Conservation (phyloP, 2,329 filamentous ascomycete genomes). For the Cyclaneusma minus region DNA sequence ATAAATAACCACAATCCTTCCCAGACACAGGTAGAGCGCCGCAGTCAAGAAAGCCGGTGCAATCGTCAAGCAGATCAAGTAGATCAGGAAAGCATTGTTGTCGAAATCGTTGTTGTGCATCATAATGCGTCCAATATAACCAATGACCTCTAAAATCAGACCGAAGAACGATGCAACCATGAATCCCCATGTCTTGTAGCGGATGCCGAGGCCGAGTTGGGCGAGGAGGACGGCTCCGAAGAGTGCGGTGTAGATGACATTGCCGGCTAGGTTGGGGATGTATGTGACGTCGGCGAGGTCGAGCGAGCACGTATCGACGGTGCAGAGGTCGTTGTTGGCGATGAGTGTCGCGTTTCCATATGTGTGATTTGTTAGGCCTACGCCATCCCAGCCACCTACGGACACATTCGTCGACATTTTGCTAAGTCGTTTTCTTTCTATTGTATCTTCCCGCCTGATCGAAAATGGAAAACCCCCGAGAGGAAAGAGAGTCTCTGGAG, state of each 20-base stretch:
- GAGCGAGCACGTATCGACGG: slow-evolving; percentile 6
- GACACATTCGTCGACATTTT: no score
- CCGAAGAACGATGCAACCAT: slow-evolving; percentile 36
- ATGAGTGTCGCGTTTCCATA: slow-evolving; percentile 2
- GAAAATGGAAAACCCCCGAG: no score
- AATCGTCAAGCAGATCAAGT: slow-evolving; percentile 38
- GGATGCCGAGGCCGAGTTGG: slow-evolving; percentile 31
- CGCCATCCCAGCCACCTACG: no score
- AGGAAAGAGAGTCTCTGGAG: no score
- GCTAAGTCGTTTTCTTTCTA: no score
- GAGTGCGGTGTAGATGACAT: slow-evolving; percentile 33
- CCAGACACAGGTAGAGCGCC: slow-evolving; percentile 38
- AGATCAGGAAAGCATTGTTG: slow-evolving; percentile 31
- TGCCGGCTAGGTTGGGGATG: slow-evolving; percentile 31
- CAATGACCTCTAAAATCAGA: slow-evolving; percentile 36
- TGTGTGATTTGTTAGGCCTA: no score
- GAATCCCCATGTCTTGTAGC: slow-evolving; percentile 40
- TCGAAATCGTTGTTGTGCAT: slow-evolving; percentile 36
- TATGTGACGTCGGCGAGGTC: slow-evolving; percentile 20
- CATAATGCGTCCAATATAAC: slow-evolving; percentile 38
- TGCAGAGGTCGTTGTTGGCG: slow-evolving; percentile 3
- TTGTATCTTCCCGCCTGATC: no score
- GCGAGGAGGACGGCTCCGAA: slow-evolving; percentile 30
- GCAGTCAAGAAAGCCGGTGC: slow-evolving; percentile 38
- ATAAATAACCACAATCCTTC: slow-evolving; percentile 39